Evolutionary conservation across 2,329 filamentous ascomycete species (phyloP).

Genomic region (Colletotrichum tofieldiae): DNA sequence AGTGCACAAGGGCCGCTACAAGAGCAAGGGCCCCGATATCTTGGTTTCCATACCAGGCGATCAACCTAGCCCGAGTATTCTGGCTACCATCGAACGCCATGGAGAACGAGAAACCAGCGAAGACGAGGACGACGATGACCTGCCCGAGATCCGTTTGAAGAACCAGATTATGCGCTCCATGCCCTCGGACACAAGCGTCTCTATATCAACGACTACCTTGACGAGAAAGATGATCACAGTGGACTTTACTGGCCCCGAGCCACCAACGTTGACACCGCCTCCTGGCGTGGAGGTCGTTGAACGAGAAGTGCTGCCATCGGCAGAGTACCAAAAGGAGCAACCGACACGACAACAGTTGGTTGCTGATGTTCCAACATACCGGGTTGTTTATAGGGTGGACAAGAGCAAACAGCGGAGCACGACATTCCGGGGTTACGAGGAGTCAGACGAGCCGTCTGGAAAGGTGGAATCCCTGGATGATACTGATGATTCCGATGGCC

Average conservation of each 20-base stretch:
- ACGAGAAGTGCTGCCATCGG: conserved; percentile 63
- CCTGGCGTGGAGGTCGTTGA: conserved; percentile 74
- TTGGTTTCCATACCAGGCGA: conserved; percentile 46
- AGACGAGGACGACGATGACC: conserved; percentile 59
- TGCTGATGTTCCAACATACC: conserved; percentile 58
- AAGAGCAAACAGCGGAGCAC: conserved; percentile 65
- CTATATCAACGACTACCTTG: conserved; percentile 71
- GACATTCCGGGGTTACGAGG: conserved; percentile 53
- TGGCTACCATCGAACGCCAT: conserved; percentile 56
- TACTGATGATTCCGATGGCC: conserved; percentile 27
- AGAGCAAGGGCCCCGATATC: conserved; percentile 41
- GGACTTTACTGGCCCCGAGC: conserved; percentile 69
- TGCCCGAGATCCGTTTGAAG: conserved; percentile 64
- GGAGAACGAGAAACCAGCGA: conserved; percentile 48
- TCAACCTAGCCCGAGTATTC: conserved; percentile 48
- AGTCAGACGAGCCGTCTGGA: conserved; percentile 49
- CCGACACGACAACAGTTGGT: conserved; percentile 43
- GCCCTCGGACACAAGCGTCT: conserved; percentile 70
- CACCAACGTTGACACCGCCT: conserved; percentile 67
- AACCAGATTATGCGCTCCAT: conserved; percentile 70
- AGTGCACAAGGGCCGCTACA: conserved; percentile 48
- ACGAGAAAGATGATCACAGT: conserved; percentile 77
- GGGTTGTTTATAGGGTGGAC: conserved; percentile 73
- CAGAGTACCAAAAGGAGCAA: conserved; percentile 48
- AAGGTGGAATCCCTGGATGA: conserved; percentile 50